Conservation (phyloP, 192 early-diverging fungal species). For the Backusella liffmaniae region DNA sequence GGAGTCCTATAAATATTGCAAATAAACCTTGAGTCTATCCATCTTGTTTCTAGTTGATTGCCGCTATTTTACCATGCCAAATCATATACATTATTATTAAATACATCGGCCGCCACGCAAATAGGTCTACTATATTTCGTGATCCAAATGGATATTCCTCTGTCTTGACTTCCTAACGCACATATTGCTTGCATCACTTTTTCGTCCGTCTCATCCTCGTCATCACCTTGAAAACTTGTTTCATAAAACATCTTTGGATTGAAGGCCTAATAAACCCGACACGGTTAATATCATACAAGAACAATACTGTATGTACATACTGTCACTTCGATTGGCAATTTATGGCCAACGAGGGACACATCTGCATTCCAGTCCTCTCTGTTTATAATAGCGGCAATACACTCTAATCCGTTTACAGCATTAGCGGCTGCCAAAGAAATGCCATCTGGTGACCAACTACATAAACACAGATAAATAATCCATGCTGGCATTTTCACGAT, state of each 20-base stretch:
- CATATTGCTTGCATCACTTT: constrained; percentile 57
- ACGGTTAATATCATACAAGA: background rate
- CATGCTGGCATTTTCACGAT: too few relatives aligned
- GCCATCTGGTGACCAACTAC: constrained; percentile 94
- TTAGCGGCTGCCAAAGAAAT: constrained; percentile 87
- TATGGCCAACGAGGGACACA: constrained; percentile 86
- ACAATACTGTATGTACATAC: constrained; percentile 33
- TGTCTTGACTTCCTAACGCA: constrained; percentile 88
- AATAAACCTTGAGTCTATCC: background rate
- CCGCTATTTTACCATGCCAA: constrained; percentile 67
- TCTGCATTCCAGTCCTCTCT: constrained; percentile 78
- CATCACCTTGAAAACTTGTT: constrained; percentile 10
- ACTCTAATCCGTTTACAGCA: constrained; percentile 76
- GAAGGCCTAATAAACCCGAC: constrained; percentile 52
- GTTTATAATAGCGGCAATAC: constrained; percentile 78
- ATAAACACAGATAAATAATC: background rate
- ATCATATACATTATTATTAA: constrained; percentile 85
- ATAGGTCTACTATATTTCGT: constrained; percentile 72
- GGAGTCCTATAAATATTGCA: constrained; percentile 54
- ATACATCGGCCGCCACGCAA: constrained; percentile 69
- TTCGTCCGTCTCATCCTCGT: constrained; percentile 11
- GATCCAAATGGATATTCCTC: constrained; percentile 85
- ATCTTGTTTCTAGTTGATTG: too few relatives aligned
- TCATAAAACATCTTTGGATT: constrained; percentile 77
- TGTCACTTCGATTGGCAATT: constrained; percentile 83